Base-by-base conservation (phyloP, 345 rosid species). In the Populus pruinosa region DNA sequence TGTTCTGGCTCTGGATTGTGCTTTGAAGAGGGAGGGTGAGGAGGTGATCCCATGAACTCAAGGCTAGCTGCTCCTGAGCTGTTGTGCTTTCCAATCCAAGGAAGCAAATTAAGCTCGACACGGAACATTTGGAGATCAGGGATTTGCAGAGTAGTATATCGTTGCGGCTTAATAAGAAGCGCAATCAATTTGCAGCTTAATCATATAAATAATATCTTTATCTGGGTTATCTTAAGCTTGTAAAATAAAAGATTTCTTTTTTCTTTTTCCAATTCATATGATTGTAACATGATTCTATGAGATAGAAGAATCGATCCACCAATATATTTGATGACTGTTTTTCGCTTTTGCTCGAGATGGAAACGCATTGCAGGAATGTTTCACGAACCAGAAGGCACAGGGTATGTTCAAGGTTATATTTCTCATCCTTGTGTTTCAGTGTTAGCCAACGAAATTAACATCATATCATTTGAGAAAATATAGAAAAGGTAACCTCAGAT, bases 241-340 rank as follows among this genome's bases (percentile, higher is more conserved):
- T 68, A 68, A 68, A 36, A 38, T 65, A 36, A 72, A 36, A 78
- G 33, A 41, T 38, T 39, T 70, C 66, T 53, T 23, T 70, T 71
- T 65, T 14, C 49, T 25, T 72, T 72, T 27, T 20, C 41, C 16
- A 59, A 39, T 67, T 70, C 27, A 2, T 74, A 11, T 66, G 71
- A 25, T 65, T 80, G 85, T 69, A 69, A 83, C 21, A 78, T 73
- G 49, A 49, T 29, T n/a, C n/a, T 47, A 47, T 47, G 47, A 43
- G 47, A 43, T 43, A 11, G 14, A 43, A 10, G 14, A 12, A 43
- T 43, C 47, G 53, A 14, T 47, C 53, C 18, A 47, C 53, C 20
- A 47, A 47, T 47, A 47, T 6, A 47, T 47, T 47, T 47, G 53
- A 47, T 47, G 18, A 12, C 53, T 12, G 53, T 47, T 47, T 47